Conservation (phyloP, 306 rosid species). For the Alnus rubra region DNA sequence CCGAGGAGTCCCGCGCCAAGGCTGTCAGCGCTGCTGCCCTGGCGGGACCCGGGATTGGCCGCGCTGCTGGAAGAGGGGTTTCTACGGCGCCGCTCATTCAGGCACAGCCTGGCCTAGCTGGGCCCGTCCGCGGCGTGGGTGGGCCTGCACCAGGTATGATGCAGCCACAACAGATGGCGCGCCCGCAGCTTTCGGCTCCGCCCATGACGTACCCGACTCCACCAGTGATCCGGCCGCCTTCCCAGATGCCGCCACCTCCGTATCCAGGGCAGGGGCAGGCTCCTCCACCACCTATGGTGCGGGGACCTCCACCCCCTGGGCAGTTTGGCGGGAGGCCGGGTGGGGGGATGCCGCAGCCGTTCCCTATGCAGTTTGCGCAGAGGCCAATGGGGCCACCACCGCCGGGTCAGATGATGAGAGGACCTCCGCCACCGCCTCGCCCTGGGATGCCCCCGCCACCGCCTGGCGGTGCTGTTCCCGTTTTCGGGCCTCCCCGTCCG, state of each 20-base stretch:
- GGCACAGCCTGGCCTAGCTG: conserved; percentile 93
- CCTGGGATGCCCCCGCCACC: conserved; percentile 99
- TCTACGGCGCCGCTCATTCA: conserved; percentile 74
- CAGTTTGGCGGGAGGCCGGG: conserved; percentile 69
- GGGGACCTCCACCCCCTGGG: conserved; percentile 69
- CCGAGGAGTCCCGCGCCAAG: conserved; percentile 89
- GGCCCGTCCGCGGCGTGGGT: conserved; percentile 93
- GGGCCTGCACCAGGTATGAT: conserved; percentile 98
- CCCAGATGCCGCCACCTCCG: conserved; percentile 51
- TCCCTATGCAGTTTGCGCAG: conserved; percentile 66
- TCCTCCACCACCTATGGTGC: conserved; percentile 60
- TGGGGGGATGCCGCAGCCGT: conserved; percentile 62
- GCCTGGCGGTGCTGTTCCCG: conserved; percentile 74
- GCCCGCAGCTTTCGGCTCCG: conserved; percentile 72
- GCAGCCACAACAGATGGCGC: conserved; percentile 98
- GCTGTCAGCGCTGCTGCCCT: conserved; percentile 76
- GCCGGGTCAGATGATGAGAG: conserved; percentile 93
- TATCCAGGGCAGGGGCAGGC: conserved; percentile 72
- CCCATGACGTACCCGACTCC: conserved; percentile 69
- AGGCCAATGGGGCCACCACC: conserved; percentile 99
- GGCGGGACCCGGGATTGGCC: conserved; percentile 90
- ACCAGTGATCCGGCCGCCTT: conserved; percentile 75
- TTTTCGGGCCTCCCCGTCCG: conserved; percentile 82
- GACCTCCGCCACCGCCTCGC: conserved; percentile 76
- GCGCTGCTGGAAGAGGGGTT: conserved; percentile 84